These are phyloP conservation scores for Vaccinium darrowii DNA, from an alignment of 148 eudicot genomes.

Conservation along the genomic window DNA sequence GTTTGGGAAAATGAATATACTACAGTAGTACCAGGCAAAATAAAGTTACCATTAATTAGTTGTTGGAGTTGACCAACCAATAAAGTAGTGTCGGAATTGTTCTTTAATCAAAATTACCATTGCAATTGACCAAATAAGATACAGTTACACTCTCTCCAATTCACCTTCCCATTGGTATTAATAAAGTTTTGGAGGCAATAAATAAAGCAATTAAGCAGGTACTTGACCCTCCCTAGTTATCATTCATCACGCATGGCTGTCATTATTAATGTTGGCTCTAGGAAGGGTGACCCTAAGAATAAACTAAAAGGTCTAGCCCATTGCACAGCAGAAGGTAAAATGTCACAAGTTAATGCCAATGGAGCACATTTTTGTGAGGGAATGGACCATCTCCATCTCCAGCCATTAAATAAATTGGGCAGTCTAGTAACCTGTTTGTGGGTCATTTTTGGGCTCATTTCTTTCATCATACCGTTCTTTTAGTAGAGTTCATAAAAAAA, in stretches of 20 bases:
- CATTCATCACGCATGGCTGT: constrained; percentile 13
- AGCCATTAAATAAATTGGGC: neutral
- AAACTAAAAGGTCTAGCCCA: neutral
- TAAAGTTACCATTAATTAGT: neutral
- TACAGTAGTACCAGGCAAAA: neutral
- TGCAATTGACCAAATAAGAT: neutral
- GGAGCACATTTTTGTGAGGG: neutral
- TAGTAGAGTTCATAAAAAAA: too few relatives aligned
- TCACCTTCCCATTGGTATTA: neutral
- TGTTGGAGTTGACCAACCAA: constrained; percentile 1
- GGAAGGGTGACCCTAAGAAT: neutral
- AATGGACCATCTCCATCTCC: neutral
- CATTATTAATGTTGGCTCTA: constrained; percentile 18
- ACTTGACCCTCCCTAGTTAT: constrained; percentile 10
- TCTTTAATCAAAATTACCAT: neutral
- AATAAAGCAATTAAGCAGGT: constrained; percentile 1
- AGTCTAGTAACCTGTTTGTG: neutral
- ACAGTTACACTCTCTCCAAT: neutral
- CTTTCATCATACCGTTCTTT: neutral
- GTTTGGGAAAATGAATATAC: neutral
- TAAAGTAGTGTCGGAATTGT: neutral
- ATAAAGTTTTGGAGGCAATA: neutral
- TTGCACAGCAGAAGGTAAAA: neutral
- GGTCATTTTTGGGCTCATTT: neutral
- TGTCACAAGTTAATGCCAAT: neutral